Percentiles rank a stretch among this genome's conserved stretches.
Evolutionary conservation across 2,329 filamentous ascomycete species (phyloP).

Genomic region (Penicillium brasilianum): DNA sequence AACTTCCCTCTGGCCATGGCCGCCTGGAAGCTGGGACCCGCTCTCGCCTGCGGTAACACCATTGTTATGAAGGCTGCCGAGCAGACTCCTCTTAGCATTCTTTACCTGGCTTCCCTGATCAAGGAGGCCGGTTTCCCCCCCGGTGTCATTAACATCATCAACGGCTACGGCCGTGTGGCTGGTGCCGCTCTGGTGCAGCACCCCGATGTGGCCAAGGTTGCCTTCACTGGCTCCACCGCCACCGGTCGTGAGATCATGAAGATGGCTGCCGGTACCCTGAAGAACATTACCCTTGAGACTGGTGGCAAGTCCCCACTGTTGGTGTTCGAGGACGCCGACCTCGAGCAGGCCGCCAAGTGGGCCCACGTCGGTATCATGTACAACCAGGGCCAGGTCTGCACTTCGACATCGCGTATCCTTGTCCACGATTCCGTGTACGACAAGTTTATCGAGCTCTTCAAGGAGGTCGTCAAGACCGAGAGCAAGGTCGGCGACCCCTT

Average conservation of each 20-base stretch:
- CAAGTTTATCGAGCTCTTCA: conserved; percentile 40
- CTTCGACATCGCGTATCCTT: conserved; percentile 67
- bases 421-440: conserved; percentile 59
- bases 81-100: conserved; percentile 32
- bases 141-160: conserved; percentile 33
- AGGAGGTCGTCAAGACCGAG: conserved; percentile 37
- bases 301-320: conserved; percentile 55
- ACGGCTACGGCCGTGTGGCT: conserved; percentile 32
- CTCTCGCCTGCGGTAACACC: conserved; percentile 33
- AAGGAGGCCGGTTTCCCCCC: conserved; percentile 34
- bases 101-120: conserved; percentile 29
- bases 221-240: conserved; percentile 31
- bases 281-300: conserved; percentile 55
- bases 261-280: conserved; percentile 43
- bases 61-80: conserved; percentile 33
- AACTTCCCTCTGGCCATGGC: conserved; percentile 65
- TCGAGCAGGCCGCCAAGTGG: conserved; percentile 50
- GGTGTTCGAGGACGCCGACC: conserved; percentile 53
- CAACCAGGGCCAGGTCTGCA: conserved; percentile 70
- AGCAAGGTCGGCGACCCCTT: conserved; percentile 46
- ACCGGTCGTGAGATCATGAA: conserved; percentile 35
- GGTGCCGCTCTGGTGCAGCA: conserved; percentile 31
- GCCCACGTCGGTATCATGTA: conserved; percentile 58
- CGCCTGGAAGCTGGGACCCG: conserved; percentile 34
- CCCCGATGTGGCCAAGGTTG: conserved; percentile 29